These are phyloP conservation scores for Cunninghamia lanceolata DNA, from an alignment of 75 land plant species.

Conservation along the genomic window DNA sequence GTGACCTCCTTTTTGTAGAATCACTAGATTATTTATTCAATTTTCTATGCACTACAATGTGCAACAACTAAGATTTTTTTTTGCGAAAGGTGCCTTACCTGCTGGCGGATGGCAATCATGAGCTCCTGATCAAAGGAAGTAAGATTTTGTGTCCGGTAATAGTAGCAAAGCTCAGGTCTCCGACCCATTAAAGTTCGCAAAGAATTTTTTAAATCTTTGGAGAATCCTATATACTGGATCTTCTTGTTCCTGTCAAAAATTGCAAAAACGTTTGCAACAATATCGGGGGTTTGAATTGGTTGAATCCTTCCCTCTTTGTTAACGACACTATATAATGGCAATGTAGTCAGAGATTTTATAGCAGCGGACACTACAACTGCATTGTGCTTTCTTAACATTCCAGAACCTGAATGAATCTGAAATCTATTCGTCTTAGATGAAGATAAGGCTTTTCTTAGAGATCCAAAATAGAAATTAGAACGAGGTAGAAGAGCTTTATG, in stretches of 20 bases:
- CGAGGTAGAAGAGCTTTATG: not conserved
- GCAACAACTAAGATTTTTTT: not conserved
- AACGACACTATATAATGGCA: constrained; percentile 29
- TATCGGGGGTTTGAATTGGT: constrained; percentile 26
- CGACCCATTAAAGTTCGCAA: constrained; percentile 43
- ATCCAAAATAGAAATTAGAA: not conserved
- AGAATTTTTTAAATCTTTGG: constrained; percentile 47
- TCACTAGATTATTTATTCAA: not conserved
- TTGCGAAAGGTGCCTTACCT: constrained; percentile 22
- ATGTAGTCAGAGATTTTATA: constrained; percentile 20
- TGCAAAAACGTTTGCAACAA: constrained; percentile 39
- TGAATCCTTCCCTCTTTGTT: constrained; percentile 40
- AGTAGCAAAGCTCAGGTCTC: constrained; percentile 49
- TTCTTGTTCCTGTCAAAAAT: constrained; percentile 40
- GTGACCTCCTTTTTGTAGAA: not conserved
- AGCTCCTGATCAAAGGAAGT: constrained; percentile 31
- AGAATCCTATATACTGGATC: constrained; percentile 51
- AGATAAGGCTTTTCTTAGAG: not conserved
- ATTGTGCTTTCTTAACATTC: not conserved
- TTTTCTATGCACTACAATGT: not conserved
- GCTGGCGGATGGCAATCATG: constrained; percentile 32
- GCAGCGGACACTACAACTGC: constrained; percentile 12
- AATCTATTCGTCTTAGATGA: not conserved
- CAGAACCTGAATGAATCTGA: not conserved
- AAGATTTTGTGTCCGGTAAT: constrained; percentile 35